Evolutionary conservation across 805 yeast genomes (phyloP), one percentile per base, ranked within the genome.

Genomic region (Cyberlindnera lachancei): DNA sequence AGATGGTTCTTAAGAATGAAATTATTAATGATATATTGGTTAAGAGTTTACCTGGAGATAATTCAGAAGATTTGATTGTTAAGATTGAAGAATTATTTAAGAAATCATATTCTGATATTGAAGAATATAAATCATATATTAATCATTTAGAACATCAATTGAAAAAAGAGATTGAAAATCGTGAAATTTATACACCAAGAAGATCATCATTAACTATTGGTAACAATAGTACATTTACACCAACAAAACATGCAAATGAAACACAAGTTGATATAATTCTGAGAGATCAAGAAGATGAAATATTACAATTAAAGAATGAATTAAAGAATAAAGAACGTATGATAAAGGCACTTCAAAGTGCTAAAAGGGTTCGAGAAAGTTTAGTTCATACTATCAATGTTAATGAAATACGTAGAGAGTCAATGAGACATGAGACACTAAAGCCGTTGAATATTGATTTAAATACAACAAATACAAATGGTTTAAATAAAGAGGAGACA

Each of bases 301-400:
- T 87, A 11, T 45, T 58, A 29, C 85, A 77, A 31, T 61, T 88
- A 42, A 68, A 70, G 45, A 79, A 73, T 30, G 64, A 70, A 27
- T 48, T 83, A 23, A 67, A 70, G 28, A 83, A 81, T 41, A 87
- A 86, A 53, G 94, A 86, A 44, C 75, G 77, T 28, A 78, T 87
- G 41, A 82, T 87, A 36, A 73, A 70, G 38, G 86, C 90, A 2
- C 59, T 86, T 35, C 73, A 79, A 22, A 73, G 80, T 28, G 73
- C 84, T 3, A 67, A 74, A 22, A 68, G 76, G 45, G 66, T 80
- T 21, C 66, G 88, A 21, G 73, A 58, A 15, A 42, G 55, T 18
- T 38, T 51, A 23, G 38, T 40, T 9, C 37, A 31, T 15, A 45
- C 53, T 0, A 47, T 51, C 11, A 40, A 28, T 16, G 25, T 38